These are phyloP conservation scores for Tanacetum coccineum DNA, from an alignment of 129 eudicot genomes.

Conservation along the genomic window DNA sequence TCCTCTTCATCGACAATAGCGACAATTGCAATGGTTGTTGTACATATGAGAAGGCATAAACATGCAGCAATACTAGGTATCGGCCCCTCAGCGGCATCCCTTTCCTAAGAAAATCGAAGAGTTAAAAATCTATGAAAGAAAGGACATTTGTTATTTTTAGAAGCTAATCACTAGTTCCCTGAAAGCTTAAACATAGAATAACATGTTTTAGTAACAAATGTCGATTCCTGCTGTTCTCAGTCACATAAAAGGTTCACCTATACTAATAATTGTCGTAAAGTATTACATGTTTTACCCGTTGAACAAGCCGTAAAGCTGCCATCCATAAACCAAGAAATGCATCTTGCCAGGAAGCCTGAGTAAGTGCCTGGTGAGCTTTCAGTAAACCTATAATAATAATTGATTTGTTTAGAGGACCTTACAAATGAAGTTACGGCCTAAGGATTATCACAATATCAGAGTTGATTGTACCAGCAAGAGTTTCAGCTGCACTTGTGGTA, in stretches of 20 bases:
- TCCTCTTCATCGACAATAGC: slow-evolving; percentile 83
- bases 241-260: background rate
- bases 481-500: slow-evolving; percentile 86
- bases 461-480: slow-evolving; percentile 53
- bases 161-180: background rate
- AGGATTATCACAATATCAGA: background rate
- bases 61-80: slow-evolving; percentile 91
- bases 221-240: background rate
- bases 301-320: slow-evolving; percentile 89
- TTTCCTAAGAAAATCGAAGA: slow-evolving; percentile 47
- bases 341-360: slow-evolving; percentile 84
- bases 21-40: slow-evolving; percentile 64
- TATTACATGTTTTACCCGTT: slow-evolving; percentile 58
- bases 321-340: slow-evolving; percentile 87
- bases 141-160: background rate
- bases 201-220: background rate
- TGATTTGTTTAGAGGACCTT: slow-evolving; percentile 12
- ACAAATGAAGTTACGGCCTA: background rate
- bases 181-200: background rate
- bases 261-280: background rate
- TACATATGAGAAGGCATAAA: slow-evolving; percentile 83
- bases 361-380: slow-evolving; percentile 84
- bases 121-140: background rate
- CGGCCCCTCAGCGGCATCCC: slow-evolving; percentile 88
- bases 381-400: slow-evolving; percentile 57